A percentile compares a stretch with the other conserved stretches of the same genome.
Conservation (phyloP, 257 asterid species). For the Dorcoceras hygrometricum region DNA sequence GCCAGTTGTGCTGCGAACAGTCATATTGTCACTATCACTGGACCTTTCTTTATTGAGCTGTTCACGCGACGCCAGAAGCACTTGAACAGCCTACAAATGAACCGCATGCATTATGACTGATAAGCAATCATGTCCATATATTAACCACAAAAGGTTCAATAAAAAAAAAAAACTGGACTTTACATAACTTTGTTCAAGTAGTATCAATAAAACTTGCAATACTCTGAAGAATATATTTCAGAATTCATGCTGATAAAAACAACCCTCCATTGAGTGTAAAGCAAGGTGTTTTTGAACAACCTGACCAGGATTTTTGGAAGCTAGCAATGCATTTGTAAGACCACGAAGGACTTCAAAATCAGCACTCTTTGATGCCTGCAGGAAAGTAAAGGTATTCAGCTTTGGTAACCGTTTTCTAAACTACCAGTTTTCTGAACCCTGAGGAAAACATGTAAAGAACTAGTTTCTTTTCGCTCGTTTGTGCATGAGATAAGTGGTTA, state of each 20-base stretch:
- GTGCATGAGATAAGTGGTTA: neutral
- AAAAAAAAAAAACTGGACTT: constrained; percentile 1
- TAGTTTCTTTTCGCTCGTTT: neutral
- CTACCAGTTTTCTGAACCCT: constrained; percentile 5
- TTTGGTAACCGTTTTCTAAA: constrained; percentile 12
- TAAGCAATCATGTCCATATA: neutral
- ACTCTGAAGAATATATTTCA: constrained; percentile 1
- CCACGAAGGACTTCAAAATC: constrained; percentile 86
- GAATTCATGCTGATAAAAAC: constrained; percentile 10
- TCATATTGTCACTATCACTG: constrained; percentile 26
- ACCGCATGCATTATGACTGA: constrained; percentile 9
- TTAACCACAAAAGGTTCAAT: neutral
- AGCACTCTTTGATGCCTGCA: constrained; percentile 62
- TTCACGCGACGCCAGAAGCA: constrained; percentile 68
- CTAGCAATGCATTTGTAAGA: constrained; percentile 79
- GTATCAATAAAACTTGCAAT: constrained; percentile 10
- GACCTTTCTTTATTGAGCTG: constrained; percentile 49
- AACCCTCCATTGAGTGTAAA: constrained; percentile 4
- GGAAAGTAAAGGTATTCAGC: constrained; percentile 28
- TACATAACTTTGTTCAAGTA: constrained; percentile 10
- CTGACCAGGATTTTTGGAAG: constrained; percentile 77
- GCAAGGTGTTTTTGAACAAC: constrained; percentile 36
- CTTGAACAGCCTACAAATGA: constrained; percentile 60
- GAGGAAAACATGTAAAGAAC: neutral
- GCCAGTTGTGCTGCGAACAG: constrained; percentile 30